A percentile compares a stretch with the other conserved stretches of the same genome.
These are phyloP conservation scores for Gossypium schwendimanii DNA, from an alignment of 441 rosid species.

Conservation along the genomic window DNA sequence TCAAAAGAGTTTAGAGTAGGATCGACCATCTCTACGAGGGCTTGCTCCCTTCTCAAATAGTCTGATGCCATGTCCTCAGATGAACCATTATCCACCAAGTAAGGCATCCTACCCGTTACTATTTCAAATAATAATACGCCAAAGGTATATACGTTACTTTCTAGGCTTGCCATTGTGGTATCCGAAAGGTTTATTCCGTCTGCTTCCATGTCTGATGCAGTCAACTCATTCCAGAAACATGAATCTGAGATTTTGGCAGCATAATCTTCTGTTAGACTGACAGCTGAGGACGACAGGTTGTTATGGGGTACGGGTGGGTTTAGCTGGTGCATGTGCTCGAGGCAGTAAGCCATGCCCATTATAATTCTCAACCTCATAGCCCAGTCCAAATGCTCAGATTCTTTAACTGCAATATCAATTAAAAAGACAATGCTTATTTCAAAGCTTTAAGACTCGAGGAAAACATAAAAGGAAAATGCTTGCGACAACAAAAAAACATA, in stretches of 20 bases:
- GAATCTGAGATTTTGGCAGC: slow-evolving; percentile 58
- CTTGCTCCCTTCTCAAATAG: slow-evolving; percentile 35
- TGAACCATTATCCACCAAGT: slow-evolving; percentile 28
- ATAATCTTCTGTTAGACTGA: slow-evolving; percentile 56
- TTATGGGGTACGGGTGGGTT: slow-evolving; percentile 47
- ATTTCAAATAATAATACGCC: slow-evolving; percentile 54
- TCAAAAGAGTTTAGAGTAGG: slow-evolving; percentile 38
- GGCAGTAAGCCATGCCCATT: slow-evolving; percentile 59
- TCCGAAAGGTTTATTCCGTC: slow-evolving; percentile 29
- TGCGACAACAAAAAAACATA: neutral
- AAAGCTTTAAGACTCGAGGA: neutral
- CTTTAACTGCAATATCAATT: slow-evolving; percentile 40
- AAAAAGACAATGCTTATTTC: neutral
- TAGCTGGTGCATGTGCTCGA: slow-evolving; percentile 56
- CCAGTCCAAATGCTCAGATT: slow-evolving; percentile 72
- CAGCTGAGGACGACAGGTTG: slow-evolving; percentile 43
- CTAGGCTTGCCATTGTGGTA: slow-evolving; percentile 13
- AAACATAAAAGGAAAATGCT: neutral
- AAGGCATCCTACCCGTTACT: slow-evolving; percentile 47
- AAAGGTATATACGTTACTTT: slow-evolving; percentile 45
- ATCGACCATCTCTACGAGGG: slow-evolving; percentile 42
- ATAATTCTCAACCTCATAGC: slow-evolving; percentile 52
- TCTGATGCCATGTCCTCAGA: slow-evolving; percentile 43
- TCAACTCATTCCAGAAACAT: slow-evolving; percentile 41
- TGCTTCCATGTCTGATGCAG: slow-evolving; percentile 32